Evolutionary conservation across 163 green algal genomes (phyloP).

Genomic region (Scenedesmus sp.): DNA sequence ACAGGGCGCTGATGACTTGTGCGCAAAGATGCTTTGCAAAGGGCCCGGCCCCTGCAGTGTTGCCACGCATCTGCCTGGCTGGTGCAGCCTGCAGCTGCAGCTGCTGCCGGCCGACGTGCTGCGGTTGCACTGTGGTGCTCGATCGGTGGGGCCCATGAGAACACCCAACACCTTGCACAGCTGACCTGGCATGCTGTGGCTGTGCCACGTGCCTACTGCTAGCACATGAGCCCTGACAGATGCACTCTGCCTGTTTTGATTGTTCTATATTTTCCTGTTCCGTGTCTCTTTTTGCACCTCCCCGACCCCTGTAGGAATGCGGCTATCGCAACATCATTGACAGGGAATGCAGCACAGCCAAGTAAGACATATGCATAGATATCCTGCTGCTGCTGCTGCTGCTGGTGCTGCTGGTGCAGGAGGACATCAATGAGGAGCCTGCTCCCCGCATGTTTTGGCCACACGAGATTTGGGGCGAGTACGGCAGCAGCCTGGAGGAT

Average conservation of each 20-base stretch:
- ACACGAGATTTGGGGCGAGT: conserved; percentile 93
- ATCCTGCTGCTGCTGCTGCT: background rate
- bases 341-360: too few species aligned
- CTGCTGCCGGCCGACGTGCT: background rate
- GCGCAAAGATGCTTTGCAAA: conserved; percentile 59
- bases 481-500: conserved; percentile 81
- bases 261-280: background rate
- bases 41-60: conserved; percentile 28
- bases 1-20: conserved; percentile 51
- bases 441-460: conserved; percentile 99
- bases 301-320: too few species aligned
- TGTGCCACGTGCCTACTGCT: background rate
- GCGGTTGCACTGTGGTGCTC: background rate
- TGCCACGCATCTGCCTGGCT: background rate
- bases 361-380: background rate
- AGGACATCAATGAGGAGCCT: conserved; percentile 98
- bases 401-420: conserved; percentile 63
- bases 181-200: background rate
- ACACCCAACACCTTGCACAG: conserved; percentile 47
- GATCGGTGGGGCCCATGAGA: conserved; percentile 50
- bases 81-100: background rate
- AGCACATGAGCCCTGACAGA: conserved; percentile 33
- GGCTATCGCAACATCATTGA: background rate
- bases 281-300: background rate
- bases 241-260: too few species aligned